Evolutionary conservation across 2,329 filamentous ascomycete genomes (phyloP), one percentile per base, ranked within the genome.

Genomic region (Aspergillus sclerotialis): DNA sequence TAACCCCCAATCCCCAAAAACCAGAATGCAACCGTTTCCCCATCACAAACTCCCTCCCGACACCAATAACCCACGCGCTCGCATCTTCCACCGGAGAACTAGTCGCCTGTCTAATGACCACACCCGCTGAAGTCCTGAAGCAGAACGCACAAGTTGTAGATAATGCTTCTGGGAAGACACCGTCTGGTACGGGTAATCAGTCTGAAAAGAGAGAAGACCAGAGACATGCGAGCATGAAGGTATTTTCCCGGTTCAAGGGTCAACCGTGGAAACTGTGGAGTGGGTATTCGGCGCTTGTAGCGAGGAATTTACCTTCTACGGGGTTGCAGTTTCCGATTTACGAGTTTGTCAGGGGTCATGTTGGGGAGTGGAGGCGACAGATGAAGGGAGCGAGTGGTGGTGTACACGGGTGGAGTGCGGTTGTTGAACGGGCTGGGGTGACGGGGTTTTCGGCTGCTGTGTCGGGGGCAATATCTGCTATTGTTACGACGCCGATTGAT

Each of bases 271-370:
- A 61, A 38, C 65, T 65, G 45, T 81, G 60, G 78, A 75, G 64
- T 49, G 89, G 89, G 1, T 94, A 94, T 55, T 80, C 82, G 1
- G 85, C 85, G 2, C 71, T 94, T 1, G 80, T 86, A 4, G 82
- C 84, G 2, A 72, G 89, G 2, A 94, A 94, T 55, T 59, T 94
- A 3, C 88, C 88, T 0, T 92, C 90, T 46, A 94, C 87, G 3
- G 87, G 84, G 0, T 69, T 94, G 46, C 86, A 94, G 51, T 94
- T 94, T 46, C 88, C 88, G 4, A 70, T 92, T 46, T 94, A 92
- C 51, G 88, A 94, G 64, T 67, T 76, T 30, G 50, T 87, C 34
- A 80, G 83, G 37, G 58, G 62, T 24, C 55, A 52, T 4, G 70
- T 87, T 8, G 64, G 64, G 39, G 50, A 56, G 12, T 65, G 65